A percentile compares a stretch with the other conserved stretches of the same genome.
These are phyloP conservation scores for Rhodotorula glutinis DNA, from an alignment of 1,284 basidiomycete genomes.

Conservation along the genomic window DNA sequence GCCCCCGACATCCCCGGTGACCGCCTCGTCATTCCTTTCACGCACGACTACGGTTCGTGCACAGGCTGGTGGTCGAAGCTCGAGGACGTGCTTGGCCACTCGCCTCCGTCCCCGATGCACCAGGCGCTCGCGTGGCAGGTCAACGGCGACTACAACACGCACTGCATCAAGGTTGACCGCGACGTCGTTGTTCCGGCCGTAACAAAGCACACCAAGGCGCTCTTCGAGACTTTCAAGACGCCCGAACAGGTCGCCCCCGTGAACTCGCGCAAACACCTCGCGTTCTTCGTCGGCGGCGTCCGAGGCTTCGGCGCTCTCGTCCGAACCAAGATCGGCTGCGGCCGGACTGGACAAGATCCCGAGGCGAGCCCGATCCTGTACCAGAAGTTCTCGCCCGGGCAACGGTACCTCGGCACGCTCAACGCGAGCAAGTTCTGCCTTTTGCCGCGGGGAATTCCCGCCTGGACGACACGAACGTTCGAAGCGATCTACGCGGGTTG, in stretches of 20 bases:
- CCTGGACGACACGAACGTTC: constrained; percentile 50
- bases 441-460: constrained; percentile 48
- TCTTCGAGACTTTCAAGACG: constrained; percentile 32
- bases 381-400: constrained; percentile 45
- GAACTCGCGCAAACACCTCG: constrained; percentile 35
- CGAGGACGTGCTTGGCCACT: constrained; percentile 40
- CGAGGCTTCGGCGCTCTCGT: constrained; percentile 42
- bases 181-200: constrained; percentile 43
- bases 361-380: constrained; percentile 46
- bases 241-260: constrained; percentile 23
- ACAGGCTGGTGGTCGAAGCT: constrained; percentile 41
- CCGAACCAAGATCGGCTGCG: constrained; percentile 41
- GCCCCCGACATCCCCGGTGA: constrained; percentile 41
- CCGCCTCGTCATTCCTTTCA: constrained; percentile 49
- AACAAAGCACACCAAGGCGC: constrained; percentile 36
- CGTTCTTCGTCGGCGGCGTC: constrained; percentile 40
- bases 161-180: constrained; percentile 42
- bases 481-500: constrained; percentile 55
- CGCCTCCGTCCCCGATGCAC: constrained; percentile 42
- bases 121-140: constrained; percentile 44
- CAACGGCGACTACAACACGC: constrained; percentile 44
- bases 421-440: constrained; percentile 51
- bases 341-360: constrained; percentile 29
- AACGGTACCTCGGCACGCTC: constrained; percentile 51
- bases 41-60: constrained; percentile 52